These are phyloP conservation scores for Linanthus parryae DNA, from an alignment of 148 eudicot species.

Conservation along the genomic window DNA sequence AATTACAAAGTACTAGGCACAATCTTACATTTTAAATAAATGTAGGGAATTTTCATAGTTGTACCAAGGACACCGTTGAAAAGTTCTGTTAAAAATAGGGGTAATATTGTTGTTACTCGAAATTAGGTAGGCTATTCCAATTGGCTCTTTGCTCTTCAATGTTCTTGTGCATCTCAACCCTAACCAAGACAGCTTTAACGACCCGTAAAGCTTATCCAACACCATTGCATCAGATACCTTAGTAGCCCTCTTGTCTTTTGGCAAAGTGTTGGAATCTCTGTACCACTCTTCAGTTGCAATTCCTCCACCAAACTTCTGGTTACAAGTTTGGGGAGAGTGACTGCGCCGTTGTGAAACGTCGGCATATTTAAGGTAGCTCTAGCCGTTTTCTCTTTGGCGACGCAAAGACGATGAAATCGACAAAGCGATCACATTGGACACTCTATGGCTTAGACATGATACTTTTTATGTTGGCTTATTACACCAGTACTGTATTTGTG, in stretches of 20 bases:
- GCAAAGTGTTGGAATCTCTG: neutral
- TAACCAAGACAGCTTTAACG: constrained; percentile 40
- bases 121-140: constrained; percentile 63
- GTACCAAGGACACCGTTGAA: no score
- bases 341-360: neutral
- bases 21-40: no score
- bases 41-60: no score
- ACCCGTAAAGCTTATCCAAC: constrained; percentile 36
- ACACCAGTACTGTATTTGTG: no score
- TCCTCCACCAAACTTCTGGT: neutral
- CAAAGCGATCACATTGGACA: no score
- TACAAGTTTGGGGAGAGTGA: neutral
- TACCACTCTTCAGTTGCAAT: neutral
- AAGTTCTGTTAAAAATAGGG: no score
- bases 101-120: no score
- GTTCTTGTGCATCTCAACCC: constrained; percentile 67
- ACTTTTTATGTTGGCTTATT: no score
- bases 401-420: no score
- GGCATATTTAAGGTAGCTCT: neutral
- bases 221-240: constrained; percentile 7
- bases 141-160: constrained; percentile 45
- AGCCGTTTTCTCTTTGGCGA: neutral
- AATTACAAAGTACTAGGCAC: no score
- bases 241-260: neutral
- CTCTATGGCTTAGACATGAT: no score